Conservation (phyloP, 2,329 filamentous ascomycete species). For the Fusarium incarnatum region DNA sequence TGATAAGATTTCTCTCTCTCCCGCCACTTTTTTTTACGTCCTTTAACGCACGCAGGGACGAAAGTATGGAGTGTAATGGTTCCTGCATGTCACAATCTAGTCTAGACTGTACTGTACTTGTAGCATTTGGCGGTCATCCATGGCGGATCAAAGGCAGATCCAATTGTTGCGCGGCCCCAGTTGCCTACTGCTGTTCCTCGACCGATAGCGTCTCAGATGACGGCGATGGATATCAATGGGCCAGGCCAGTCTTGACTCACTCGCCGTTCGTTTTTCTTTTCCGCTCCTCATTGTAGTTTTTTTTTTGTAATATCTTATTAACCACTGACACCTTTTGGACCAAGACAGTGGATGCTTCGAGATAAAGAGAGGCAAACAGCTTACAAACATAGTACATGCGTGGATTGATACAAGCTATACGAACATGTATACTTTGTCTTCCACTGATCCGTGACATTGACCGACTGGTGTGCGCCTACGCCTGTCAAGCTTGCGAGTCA, state of each 20-base stretch:
- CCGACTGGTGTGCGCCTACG: neutral
- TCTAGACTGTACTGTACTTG: constrained; percentile 3
- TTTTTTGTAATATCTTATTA: neutral
- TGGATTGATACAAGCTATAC: neutral
- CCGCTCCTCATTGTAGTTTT: neutral
- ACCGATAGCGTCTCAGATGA: constrained; percentile 3
- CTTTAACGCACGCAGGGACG: constrained; percentile 19
- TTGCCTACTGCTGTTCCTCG: constrained; percentile 12
- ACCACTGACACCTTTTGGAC: constrained; percentile 17
- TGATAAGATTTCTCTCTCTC: neutral
- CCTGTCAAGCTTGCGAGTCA: constrained; percentile 5
- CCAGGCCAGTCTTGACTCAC: constrained; percentile 14
- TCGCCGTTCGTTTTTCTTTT: neutral
- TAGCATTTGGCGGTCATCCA: constrained; percentile 20
- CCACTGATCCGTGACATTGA: constrained; percentile 7
- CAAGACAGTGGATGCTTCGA: neutral
- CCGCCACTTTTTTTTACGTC: constrained; percentile 18
- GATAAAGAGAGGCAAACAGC: neutral
- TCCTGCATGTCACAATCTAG: constrained; percentile 26
- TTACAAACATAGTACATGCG: constrained; percentile 27
- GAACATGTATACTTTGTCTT: neutral
- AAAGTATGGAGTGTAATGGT: neutral
- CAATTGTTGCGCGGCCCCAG: constrained; percentile 25
- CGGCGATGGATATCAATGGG: constrained; percentile 2
- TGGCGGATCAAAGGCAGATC: constrained; percentile 35